These are phyloP conservation scores for Amylostereum chailletii DNA, from an alignment of 1,284 basidiomycete genomes.

Conservation along the genomic window DNA sequence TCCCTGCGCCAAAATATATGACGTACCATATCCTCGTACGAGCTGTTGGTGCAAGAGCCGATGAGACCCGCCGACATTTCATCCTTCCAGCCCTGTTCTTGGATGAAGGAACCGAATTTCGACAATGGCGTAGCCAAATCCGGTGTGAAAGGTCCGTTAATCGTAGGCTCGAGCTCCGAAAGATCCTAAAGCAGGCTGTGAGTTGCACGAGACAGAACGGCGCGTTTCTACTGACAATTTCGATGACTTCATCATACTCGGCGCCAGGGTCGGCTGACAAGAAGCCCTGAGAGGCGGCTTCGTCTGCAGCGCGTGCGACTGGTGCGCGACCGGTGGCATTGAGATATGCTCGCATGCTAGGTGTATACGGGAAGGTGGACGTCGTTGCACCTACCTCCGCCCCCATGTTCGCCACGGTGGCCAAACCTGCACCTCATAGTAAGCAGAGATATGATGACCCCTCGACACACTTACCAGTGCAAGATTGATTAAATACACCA, in stretches of 20 bases:
- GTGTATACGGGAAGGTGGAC: conserved; percentile 93
- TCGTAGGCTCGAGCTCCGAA: conserved; percentile 86
- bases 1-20: neutral
- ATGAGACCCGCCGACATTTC: conserved; percentile 89
- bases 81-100: conserved; percentile 87
- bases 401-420: conserved; percentile 98
- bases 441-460: conserved; percentile 1
- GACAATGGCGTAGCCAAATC: conserved; percentile 96
- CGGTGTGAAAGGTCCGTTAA: conserved; percentile 98
- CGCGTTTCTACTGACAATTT: conserved; percentile 60
- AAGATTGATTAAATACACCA: conserved; percentile 87
- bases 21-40: conserved; percentile 87
- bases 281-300: conserved; percentile 75
- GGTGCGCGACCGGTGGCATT: conserved; percentile 84
- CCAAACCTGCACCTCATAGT: conserved; percentile 48
- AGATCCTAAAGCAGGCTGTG: conserved; percentile 53
- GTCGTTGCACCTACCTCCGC: conserved; percentile 99
- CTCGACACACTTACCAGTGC: conserved; percentile 57
- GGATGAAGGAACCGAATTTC: conserved; percentile 76
- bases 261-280: conserved; percentile 80
- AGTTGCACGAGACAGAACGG: neutral
- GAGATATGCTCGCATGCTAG: conserved; percentile 86
- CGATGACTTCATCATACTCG: conserved; percentile 95
- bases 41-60: conserved; percentile 97
- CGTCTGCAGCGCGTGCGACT: conserved; percentile 83